A percentile compares a stretch with the other conserved stretches of the same genome.
Evolutionary conservation across 2,329 filamentous ascomycete species (phyloP).

Genomic region (Periconia macrospinosa): DNA sequence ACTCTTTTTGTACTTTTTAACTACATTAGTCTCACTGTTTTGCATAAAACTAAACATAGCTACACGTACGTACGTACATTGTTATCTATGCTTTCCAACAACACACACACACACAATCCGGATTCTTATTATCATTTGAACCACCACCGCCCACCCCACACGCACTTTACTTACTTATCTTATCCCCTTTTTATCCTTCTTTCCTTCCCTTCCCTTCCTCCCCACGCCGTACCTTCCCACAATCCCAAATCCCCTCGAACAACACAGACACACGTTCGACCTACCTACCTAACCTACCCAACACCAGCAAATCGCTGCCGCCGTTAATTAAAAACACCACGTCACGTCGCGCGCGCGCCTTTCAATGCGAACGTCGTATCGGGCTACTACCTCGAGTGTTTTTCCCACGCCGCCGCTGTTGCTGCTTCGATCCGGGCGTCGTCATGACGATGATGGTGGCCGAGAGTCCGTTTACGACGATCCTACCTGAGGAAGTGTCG

Average conservation of each 20-base stretch:
- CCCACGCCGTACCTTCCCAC: background rate
- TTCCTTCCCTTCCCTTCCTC: slow-evolving; percentile 1
- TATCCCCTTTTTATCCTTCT: background rate
- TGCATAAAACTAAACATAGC: too few species aligned
- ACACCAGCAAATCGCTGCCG: too few species aligned
- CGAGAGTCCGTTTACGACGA: slow-evolving; percentile 46
- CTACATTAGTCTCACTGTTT: too few species aligned
- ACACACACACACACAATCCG: too few species aligned
- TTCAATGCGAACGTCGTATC: slow-evolving; percentile 14
- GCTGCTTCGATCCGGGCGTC: background rate
- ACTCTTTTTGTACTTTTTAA: too few species aligned
- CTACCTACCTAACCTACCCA: background rate
- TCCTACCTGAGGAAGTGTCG: slow-evolving; percentile 46
- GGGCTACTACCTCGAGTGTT: background rate
- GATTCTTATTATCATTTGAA: slow-evolving; percentile 1
- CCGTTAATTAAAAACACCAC: background rate
- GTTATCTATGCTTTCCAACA: too few species aligned
- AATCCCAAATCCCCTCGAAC: background rate
- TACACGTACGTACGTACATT: too few species aligned
- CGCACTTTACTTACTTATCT: too few species aligned
- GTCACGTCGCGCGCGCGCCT: background rate
- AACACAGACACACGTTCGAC: background rate
- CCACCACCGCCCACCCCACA: too few species aligned
- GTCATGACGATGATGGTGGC: background rate
- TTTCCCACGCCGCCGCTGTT: background rate